Conservation (phyloP, 2,329 filamentous ascomycete species). For the Malbranchea zuffiana region DNA sequence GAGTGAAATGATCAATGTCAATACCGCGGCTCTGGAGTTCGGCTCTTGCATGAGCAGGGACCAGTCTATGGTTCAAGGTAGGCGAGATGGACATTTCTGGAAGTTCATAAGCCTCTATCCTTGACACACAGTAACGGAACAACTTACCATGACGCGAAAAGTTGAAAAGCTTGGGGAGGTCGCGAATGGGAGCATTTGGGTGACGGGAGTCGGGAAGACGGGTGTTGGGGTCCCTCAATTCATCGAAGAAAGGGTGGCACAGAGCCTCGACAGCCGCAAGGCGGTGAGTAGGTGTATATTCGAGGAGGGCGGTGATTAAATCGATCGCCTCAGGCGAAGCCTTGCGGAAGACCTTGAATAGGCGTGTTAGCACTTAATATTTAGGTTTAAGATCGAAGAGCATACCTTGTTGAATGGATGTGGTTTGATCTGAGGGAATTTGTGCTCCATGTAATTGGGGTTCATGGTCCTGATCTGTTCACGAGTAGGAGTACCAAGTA, state of each 20-base stretch:
- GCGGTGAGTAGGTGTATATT: conserved; percentile 95
- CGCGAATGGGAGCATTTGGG: conserved; percentile 64
- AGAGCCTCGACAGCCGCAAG: conserved; percentile 89
- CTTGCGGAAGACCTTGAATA: conserved; percentile 74
- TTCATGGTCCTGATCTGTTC: conserved; percentile 99
- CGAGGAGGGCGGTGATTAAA: conserved; percentile 81
- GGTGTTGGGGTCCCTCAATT: conserved; percentile 82
- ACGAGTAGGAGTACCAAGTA: conserved; percentile 86
- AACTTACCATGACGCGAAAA: conserved; percentile 82
- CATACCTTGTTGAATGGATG: conserved; percentile 89
- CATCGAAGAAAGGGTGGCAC: conserved; percentile 98
- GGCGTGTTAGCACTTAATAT: not conserved
- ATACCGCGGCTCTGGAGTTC: conserved; percentile 65
- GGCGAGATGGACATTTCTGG: conserved; percentile 93
- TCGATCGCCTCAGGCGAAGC: conserved; percentile 88
- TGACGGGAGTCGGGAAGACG: conserved; percentile 90
- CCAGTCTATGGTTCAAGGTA: conserved; percentile 73
- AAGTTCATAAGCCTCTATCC: not conserved
- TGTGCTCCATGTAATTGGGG: conserved; percentile 99
- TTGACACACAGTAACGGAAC: not conserved
- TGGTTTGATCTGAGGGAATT: conserved; percentile 99
- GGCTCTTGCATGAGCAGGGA: conserved; percentile 70
- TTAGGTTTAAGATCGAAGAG: not conserved
- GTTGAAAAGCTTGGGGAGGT: conserved; percentile 81
- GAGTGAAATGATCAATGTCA: conserved; percentile 88